Conservation (phyloP, 2,329 filamentous ascomycete genomes). For the Aspergillus fumigatus region DNA sequence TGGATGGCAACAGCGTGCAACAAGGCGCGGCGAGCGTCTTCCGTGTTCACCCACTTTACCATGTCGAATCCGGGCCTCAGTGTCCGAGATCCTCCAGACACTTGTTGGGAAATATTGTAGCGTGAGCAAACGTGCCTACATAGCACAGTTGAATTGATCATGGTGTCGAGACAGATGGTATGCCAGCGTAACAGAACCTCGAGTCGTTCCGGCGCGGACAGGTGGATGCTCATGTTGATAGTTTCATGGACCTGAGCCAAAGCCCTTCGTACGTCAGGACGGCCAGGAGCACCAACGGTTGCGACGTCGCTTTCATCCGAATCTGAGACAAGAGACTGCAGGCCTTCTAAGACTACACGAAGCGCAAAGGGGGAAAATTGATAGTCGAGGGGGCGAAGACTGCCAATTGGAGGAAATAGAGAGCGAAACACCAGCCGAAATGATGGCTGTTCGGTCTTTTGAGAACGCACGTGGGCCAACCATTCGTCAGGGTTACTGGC, state of each 20-base stretch:
- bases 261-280: conserved; percentile 36
- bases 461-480: conserved; percentile 33
- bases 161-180: conserved; percentile 41
- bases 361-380: conserved; percentile 39
- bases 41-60: conserved; percentile 34
- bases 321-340: conserved; percentile 43
- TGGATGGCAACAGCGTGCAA: conserved; percentile 45
- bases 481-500: conserved; percentile 40
- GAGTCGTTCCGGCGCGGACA: conserved; percentile 34
- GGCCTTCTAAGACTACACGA: conserved; percentile 41
- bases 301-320: conserved; percentile 34
- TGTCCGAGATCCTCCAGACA: conserved; percentile 30
- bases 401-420: conserved; percentile 34
- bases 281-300: conserved; percentile 37
- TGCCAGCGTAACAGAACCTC: conserved; percentile 44
- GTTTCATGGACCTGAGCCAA: conserved; percentile 38
- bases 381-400: conserved; percentile 26
- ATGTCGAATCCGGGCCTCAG: conserved; percentile 33
- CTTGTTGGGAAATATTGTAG: conserved; percentile 37
- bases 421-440: conserved; percentile 40
- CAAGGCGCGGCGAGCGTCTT: conserved; percentile 38
- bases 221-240: conserved; percentile 34
- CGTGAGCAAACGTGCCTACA: conserved; percentile 37
- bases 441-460: conserved; percentile 28
- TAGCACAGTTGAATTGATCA: conserved; percentile 38